These are phyloP conservation scores for Lithohypha guttulata DNA, from an alignment of 2,329 filamentous ascomycete genomes.

Conservation along the genomic window DNA sequence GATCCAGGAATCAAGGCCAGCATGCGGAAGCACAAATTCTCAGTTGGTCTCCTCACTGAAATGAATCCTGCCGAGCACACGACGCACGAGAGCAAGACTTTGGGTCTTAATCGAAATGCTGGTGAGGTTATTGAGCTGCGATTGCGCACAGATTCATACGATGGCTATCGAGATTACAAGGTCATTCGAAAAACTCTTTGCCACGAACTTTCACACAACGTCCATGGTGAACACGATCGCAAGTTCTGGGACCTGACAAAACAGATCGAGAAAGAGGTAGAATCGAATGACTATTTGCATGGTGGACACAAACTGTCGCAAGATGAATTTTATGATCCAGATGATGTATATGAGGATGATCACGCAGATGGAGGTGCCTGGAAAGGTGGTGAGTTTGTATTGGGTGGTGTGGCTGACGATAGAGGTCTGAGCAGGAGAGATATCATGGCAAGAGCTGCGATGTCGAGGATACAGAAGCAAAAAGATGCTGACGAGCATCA, in stretches of 20 bases:
- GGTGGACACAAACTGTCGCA: slow-evolving; percentile 54
- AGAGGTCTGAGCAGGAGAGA: slow-evolving; percentile 57
- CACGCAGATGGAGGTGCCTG: slow-evolving; percentile 62
- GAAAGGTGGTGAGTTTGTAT: slow-evolving; percentile 68
- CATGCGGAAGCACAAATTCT: slow-evolving; percentile 78
- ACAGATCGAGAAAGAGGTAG: slow-evolving; percentile 74
- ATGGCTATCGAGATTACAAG: slow-evolving; percentile 87
- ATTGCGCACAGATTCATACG: slow-evolving; percentile 83
- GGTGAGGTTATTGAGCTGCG: slow-evolving; percentile 87
- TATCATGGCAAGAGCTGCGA: slow-evolving; percentile 61
- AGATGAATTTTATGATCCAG: slow-evolving; percentile 49
- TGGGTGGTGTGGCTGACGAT: slow-evolving; percentile 44
- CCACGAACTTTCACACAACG: slow-evolving; percentile 90
- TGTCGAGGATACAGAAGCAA: slow-evolving; percentile 51
- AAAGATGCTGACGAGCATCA: slow-evolving; percentile 18
- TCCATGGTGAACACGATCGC: slow-evolving; percentile 70
- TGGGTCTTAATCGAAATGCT: slow-evolving; percentile 77
- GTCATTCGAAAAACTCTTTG: slow-evolving; percentile 86
- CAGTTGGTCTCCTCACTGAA: slow-evolving; percentile 77
- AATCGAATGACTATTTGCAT: slow-evolving; percentile 63
- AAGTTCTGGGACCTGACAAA: slow-evolving; percentile 84
- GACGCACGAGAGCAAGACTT: slow-evolving; percentile 65
- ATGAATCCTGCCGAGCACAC: slow-evolving; percentile 88
- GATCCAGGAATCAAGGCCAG: slow-evolving; percentile 75
- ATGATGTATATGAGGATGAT: slow-evolving; percentile 39